Percentiles rank a stretch among this genome's conserved stretches.
Evolutionary conservation across 306 rosid genomes (phyloP).

Genomic region (Prunus dulcis): DNA sequence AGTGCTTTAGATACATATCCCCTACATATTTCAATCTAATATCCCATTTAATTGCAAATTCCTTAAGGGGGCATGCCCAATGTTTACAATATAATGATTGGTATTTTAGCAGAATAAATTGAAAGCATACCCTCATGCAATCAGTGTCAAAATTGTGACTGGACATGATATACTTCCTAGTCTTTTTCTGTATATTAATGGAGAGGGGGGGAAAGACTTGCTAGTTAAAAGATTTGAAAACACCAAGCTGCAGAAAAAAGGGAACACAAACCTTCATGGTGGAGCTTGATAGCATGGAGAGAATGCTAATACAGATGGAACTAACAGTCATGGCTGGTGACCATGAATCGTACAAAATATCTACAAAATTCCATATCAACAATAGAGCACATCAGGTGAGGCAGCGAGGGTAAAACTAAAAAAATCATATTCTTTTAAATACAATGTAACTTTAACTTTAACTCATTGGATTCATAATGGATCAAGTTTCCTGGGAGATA

Average conservation of each 20-base stretch:
- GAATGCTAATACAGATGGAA: constrained; percentile 98
- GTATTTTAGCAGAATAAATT: background rate
- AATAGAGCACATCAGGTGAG: constrained; percentile 29
- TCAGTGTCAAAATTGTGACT: background rate
- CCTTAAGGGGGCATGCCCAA: background rate
- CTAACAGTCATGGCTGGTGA: constrained; percentile 99
- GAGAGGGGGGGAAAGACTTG: no score
- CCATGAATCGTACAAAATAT: constrained; percentile 99
- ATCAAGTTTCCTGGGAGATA: background rate
- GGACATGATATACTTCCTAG: background rate
- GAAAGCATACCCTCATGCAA: background rate
- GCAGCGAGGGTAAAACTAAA: background rate
- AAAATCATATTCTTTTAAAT: background rate
- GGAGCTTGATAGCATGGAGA: constrained; percentile 99
- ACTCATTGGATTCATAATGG: background rate
- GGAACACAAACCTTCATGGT: constrained; percentile 67
- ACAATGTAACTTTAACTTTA: background rate
- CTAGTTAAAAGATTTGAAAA: constrained; percentile 5
- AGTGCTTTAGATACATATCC: constrained; percentile 3
- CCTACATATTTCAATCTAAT: background rate
- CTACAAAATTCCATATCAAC: constrained; percentile 47
- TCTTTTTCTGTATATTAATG: no score
- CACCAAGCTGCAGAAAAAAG: constrained; percentile 11
- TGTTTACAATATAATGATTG: constrained; percentile 3
- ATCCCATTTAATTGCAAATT: background rate